phyloP scores from a whole-genome alignment of 306 rosid genomes.

The Corylus heterophylla region DNA sequence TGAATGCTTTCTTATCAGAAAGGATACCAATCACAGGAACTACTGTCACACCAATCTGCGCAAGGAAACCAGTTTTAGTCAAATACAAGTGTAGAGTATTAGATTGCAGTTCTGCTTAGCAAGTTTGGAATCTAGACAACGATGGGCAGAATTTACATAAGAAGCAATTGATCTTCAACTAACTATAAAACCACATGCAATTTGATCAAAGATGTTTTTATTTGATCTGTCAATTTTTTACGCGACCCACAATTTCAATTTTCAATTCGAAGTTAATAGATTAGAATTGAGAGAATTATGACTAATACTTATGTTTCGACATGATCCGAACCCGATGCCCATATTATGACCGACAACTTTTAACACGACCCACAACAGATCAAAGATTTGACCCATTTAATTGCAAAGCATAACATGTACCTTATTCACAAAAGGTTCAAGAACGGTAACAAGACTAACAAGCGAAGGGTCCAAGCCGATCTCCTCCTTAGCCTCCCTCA shows the following conservation, averaged over 20 bases:
- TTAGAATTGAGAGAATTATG: no score
- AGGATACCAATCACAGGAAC: slow-evolving; percentile 83
- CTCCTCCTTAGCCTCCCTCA: slow-evolving; percentile 91
- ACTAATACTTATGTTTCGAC: no score
- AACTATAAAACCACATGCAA: background rate
- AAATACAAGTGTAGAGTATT: background rate
- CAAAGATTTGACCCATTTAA: no score
- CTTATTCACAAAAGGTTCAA: slow-evolving; percentile 59
- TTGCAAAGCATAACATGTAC: slow-evolving; percentile 15
- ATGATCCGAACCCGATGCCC: no score
- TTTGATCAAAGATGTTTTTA: no score
- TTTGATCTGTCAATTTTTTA: no score
- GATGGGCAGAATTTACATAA: background rate
- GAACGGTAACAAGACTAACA: slow-evolving; percentile 56
- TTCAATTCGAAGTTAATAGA: no score
- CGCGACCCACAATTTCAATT: no score
- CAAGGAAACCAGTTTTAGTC: slow-evolving; percentile 10
- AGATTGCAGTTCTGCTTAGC: background rate
- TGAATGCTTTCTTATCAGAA: slow-evolving; percentile 59
- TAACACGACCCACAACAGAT: no score
- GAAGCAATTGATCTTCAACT: background rate
- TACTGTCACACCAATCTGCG: slow-evolving; percentile 59
- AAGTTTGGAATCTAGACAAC: background rate
- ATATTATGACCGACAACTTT: no score
- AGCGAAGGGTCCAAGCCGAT: slow-evolving; percentile 79